A percentile compares a stretch with the other conserved stretches of the same genome.
These are phyloP conservation scores for Epicoccum nigrum DNA, from an alignment of 2,329 filamentous ascomycete genomes.

Conservation along the genomic window DNA sequence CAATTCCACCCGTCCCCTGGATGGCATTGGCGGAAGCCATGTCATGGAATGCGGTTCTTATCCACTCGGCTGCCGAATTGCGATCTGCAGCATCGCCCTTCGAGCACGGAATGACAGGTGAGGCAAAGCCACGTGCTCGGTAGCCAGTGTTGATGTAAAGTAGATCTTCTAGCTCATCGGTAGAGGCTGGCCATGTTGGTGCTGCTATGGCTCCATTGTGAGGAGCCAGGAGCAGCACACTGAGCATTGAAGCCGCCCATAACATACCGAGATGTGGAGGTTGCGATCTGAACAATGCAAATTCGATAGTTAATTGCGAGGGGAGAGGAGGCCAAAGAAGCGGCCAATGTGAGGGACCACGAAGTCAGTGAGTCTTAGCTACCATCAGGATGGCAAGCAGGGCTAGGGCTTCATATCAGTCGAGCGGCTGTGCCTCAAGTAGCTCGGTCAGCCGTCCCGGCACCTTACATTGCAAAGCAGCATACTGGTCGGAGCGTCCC, in stretches of 20 bases:
- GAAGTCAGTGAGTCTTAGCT: not conserved
- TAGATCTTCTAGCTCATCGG: conserved; percentile 68
- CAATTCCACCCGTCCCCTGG: conserved; percentile 60
- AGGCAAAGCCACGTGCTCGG: conserved; percentile 61
- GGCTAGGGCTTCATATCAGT: not conserved
- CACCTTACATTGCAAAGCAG: not conserved
- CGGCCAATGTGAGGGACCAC: not conserved
- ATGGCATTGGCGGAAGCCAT: conserved; percentile 62
- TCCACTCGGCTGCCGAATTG: conserved; percentile 66
- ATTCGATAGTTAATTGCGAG: not conserved
- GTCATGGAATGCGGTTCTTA: conserved; percentile 67
- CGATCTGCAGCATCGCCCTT: conserved; percentile 55
- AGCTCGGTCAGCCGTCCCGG: not conserved
- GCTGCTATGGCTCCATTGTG: conserved; percentile 46
- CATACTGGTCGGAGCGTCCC: conserved; percentile 1
- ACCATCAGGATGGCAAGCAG: not conserved
- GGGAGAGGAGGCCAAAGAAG: not conserved
- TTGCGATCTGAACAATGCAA: not conserved
- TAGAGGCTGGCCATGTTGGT: conserved; percentile 65
- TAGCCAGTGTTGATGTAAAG: conserved; percentile 65
- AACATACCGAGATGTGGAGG: not conserved
- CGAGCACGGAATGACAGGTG: conserved; percentile 63
- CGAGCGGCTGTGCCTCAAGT: not conserved
- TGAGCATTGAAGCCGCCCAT: conserved; percentile 3
- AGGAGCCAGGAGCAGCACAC: conserved; percentile 16